These are phyloP conservation scores for Solanum sejunctum DNA, from an alignment of 257 asterid species.

Conservation along the genomic window DNA sequence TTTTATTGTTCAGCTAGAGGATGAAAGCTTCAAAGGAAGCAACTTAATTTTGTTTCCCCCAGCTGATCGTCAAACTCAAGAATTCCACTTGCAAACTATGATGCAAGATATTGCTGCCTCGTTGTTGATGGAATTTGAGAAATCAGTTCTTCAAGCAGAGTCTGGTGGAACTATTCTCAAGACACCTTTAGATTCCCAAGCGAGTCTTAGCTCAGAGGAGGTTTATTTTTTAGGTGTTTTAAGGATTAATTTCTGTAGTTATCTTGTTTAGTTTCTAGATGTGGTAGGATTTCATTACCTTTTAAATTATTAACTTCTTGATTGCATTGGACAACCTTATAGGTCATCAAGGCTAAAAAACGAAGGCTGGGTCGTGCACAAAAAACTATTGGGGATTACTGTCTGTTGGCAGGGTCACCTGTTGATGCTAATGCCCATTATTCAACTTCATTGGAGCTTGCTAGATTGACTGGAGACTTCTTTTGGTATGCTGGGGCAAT, in stretches of 20 bases:
- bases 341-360: slow-evolving; percentile 98
- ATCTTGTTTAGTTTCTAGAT: slow-evolving; percentile 4
- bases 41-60: slow-evolving; percentile 83
- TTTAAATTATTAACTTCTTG: slow-evolving; percentile 10
- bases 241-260: slow-evolving; percentile 12
- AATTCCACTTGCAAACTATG: slow-evolving; percentile 92
- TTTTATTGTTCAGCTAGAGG: slow-evolving; percentile 57
- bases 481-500: slow-evolving; percentile 99
- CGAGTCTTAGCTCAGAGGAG: slow-evolving; percentile 99
- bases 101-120: slow-evolving; percentile 96
- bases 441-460: slow-evolving; percentile 81
- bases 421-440: slow-evolving; percentile 98
- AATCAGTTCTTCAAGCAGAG: slow-evolving; percentile 90
- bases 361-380: slow-evolving; percentile 95
- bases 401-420: slow-evolving; percentile 94
- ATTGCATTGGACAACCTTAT: slow-evolving; percentile 12
- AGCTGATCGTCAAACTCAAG: slow-evolving; percentile 89
- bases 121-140: slow-evolving; percentile 92
- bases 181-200: slow-evolving; percentile 99
- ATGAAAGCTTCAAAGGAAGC: slow-evolving; percentile 67
- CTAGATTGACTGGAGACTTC: slow-evolving; percentile 89
- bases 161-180: slow-evolving; percentile 89
- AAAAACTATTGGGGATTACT: slow-evolving; percentile 93
- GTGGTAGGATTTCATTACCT: background rate
- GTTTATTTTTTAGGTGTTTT: slow-evolving; percentile 88